These are phyloP conservation scores for Avena sativa DNA, from an alignment of 176 grass and related monocot genomes.

Conservation along the genomic window DNA sequence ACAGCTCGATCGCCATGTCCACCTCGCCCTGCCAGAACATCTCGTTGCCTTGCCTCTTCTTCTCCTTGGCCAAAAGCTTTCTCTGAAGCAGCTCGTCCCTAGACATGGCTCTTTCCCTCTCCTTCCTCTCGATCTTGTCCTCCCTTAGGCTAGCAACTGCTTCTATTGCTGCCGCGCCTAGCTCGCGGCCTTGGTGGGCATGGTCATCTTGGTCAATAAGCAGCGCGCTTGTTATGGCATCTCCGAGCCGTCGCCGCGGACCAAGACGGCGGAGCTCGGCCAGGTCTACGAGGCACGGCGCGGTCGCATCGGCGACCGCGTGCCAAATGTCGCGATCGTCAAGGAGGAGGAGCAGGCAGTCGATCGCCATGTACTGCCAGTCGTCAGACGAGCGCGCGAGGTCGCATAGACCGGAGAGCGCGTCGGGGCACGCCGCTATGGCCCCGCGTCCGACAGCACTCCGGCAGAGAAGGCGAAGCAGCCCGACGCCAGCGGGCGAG, in stretches of 20 bases:
- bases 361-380: slow-evolving; percentile 99
- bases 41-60: slow-evolving; percentile 77
- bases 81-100: slow-evolving; percentile 46
- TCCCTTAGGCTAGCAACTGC: slow-evolving; percentile 54
- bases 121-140: slow-evolving; percentile 57
- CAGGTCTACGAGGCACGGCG: slow-evolving; percentile 65
- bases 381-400: slow-evolving; percentile 83
- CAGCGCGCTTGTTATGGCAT: slow-evolving; percentile 65
- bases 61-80: slow-evolving; percentile 50
- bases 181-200: not conserved
- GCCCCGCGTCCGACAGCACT: slow-evolving; percentile 60
- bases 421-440: slow-evolving; percentile 56
- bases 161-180: slow-evolving; percentile 41
- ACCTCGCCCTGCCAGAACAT: slow-evolving; percentile 63
- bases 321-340: slow-evolving; percentile 55
- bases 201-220: slow-evolving; percentile 47
- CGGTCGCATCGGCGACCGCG: slow-evolving; percentile 49
- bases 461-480: slow-evolving; percentile 83
- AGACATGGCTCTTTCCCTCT: slow-evolving; percentile 56
- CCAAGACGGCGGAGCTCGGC: slow-evolving; percentile 68
- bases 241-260: slow-evolving; percentile 63
- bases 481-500: slow-evolving; percentile 81
- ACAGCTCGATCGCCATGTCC: slow-evolving; percentile 58
- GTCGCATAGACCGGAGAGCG: slow-evolving; percentile 66
- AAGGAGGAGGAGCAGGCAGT: slow-evolving; percentile 86